A percentile compares a stretch with the other conserved stretches of the same genome.
Evolutionary conservation across 2,329 filamentous ascomycete genomes (phyloP).

Genomic region (Stachybotrys echinatus): DNA sequence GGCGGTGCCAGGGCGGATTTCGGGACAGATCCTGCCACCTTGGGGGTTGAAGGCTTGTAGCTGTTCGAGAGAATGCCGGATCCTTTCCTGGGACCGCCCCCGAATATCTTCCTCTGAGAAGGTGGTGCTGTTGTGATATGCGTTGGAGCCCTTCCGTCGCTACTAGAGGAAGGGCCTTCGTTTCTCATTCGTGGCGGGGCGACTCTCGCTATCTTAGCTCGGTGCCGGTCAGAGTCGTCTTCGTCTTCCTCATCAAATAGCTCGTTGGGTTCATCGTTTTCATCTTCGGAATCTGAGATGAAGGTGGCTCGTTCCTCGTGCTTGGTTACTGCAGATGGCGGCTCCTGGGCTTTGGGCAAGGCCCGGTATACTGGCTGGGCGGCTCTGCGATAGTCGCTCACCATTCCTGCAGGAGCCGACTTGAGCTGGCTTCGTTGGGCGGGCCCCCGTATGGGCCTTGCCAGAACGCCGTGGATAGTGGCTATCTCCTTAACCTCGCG

Average conservation of each 20-base stretch:
- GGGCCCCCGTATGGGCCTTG: slow-evolving; percentile 20
- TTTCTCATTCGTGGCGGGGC: slow-evolving; percentile 1
- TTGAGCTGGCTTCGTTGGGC: slow-evolving; percentile 33
- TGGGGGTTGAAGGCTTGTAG: slow-evolving; percentile 13
- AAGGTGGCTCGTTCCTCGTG: slow-evolving; percentile 30
- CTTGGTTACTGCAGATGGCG: slow-evolving; percentile 17
- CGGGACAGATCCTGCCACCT: slow-evolving; percentile 4
- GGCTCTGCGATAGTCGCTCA: slow-evolving; percentile 44
- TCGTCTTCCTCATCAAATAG: slow-evolving; percentile 8
- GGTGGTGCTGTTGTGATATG: slow-evolving; percentile 6
- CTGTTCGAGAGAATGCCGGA: slow-evolving; percentile 21
- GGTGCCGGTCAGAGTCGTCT: slow-evolving; percentile 8
- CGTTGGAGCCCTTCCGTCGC: neutral
- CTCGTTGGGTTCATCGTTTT: slow-evolving; percentile 10
- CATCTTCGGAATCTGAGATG: slow-evolving; percentile 32
- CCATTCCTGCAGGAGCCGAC: slow-evolving; percentile 48
- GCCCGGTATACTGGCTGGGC: slow-evolving; percentile 28
- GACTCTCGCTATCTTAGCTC: neutral
- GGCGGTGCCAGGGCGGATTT: neutral
- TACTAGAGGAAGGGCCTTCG: neutral
- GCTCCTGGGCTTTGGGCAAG: slow-evolving; percentile 12
- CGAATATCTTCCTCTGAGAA: slow-evolving; percentile 2
- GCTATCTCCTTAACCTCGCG: slow-evolving; percentile 51
- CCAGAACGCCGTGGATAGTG: slow-evolving; percentile 40
- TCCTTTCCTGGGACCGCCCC: neutral